Conservation (phyloP, 1,284 basidiomycete genomes). For the Mycosarcoma maydis region DNA sequence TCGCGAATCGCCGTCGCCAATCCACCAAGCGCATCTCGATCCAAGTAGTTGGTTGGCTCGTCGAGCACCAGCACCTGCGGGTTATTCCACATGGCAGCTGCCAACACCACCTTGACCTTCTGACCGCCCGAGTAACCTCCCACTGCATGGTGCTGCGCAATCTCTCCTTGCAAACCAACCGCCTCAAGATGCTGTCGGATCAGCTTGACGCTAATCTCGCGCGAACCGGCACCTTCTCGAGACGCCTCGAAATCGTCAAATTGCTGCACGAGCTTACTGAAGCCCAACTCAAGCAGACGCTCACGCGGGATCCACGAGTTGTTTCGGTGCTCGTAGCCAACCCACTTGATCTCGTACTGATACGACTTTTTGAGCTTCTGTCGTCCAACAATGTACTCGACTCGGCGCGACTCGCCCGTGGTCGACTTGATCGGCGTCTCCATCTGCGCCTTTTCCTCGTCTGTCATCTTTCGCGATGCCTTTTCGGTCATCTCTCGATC, state of each 20-base stretch:
- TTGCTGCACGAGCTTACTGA: constrained; percentile 88
- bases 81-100: constrained; percentile 67
- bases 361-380: constrained; percentile 94
- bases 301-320: constrained; percentile 96
- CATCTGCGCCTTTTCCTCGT: constrained; percentile 82
- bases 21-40: constrained; percentile 79
- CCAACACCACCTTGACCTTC: constrained; percentile 85
- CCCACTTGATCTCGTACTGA: constrained; percentile 97
- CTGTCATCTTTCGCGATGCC: constrained; percentile 84
- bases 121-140: constrained; percentile 72
- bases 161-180: constrained; percentile 84
- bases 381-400: constrained; percentile 90
- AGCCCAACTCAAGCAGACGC: constrained; percentile 86
- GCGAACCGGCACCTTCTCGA: constrained; percentile 76
- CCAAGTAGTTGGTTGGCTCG: constrained; percentile 89
- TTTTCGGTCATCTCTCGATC: constrained; percentile 96
- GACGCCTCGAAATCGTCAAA: constrained; percentile 94
- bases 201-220: constrained; percentile 71
- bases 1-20: constrained; percentile 94
- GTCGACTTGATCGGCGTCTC: constrained; percentile 90
- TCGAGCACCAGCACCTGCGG: constrained; percentile 64
- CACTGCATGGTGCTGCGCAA: constrained; percentile 66
- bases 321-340: constrained; percentile 87
- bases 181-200: constrained; percentile 69
- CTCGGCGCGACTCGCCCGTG: constrained; percentile 88